Evolutionary conservation across 2,329 filamentous ascomycete species (phyloP), one percentile per base, ranked within the genome.

Genomic region (Colletotrichum sidae): DNA sequence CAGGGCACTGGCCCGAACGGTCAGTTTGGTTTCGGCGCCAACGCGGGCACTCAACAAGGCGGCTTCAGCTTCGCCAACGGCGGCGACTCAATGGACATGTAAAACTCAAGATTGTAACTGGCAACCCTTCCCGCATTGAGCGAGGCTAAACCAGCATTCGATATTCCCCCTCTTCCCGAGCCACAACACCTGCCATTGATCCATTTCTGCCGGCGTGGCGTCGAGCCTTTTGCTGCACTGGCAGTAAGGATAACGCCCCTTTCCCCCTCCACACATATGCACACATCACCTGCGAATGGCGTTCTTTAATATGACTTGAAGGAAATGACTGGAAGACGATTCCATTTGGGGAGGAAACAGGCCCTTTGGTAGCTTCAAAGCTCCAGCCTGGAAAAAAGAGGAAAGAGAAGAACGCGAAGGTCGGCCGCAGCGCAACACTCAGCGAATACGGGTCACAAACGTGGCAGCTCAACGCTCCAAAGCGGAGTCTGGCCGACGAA

Each of bases 31-130:
- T 92, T 98, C 80, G 90, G 92, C 74, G 83, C 90, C 73, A 89
- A 87, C 75, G 82, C 80, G 57, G 77, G 78, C 45, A 79, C 80
- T 41, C 84, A 88, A 73, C 90, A 92, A 75, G 90, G 92, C 71
- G 92, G 92, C 76, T 99, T 98, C 88, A 97, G 93, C 88, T 99
- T 99, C 78, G 92, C 92, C 78, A 93, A 89, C 75, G 85, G 85
- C 61, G 83, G 82, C 68, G 86, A 89, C 74, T 86, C 86, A 33
- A 89, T 89, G 87, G 87, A 89, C 73, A 89, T 89, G 87, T 89
- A 86, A 81, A 70, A 51, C 11, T 46, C 15, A 45, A 63, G 55
- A 62, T 37, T 66, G 56, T 51, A 35, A 62, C 17, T 56, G 52
- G 47, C 54, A 55, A 44, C 51, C 34, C 17, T 33, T 13, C 39